Conservation (phyloP, 2,329 filamentous ascomycete species). For the Stachybotrys chartarum region DNA sequence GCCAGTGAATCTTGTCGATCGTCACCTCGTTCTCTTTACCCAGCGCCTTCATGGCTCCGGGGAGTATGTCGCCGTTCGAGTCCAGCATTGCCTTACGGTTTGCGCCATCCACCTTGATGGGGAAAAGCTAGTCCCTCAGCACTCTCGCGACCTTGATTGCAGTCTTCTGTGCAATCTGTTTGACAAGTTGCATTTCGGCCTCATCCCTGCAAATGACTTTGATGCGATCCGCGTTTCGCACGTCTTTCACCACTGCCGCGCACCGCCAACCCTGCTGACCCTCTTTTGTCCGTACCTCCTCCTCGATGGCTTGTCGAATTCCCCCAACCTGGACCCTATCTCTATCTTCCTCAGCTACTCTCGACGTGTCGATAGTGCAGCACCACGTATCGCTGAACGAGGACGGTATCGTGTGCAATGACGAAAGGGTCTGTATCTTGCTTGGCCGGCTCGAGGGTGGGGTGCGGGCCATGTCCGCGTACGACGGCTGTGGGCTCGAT, state of each 20-base stretch:
- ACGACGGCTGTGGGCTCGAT: background rate
- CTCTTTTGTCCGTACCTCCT: background rate
- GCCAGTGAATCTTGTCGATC: constrained; percentile 14
- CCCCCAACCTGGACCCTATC: background rate
- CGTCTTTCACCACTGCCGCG: too few relatives aligned
- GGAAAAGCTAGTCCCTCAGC: constrained; percentile 12
- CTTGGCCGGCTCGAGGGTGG: background rate
- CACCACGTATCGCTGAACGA: background rate
- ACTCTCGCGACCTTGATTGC: constrained; percentile 6
- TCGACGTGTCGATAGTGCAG: background rate
- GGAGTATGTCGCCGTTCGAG: constrained; percentile 7
- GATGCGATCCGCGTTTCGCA: background rate
- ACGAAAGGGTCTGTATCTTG: background rate
- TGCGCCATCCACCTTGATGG: constrained; percentile 14
- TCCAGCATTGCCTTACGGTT: constrained; percentile 12
- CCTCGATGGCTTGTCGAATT: background rate
- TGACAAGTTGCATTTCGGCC: constrained; percentile 3
- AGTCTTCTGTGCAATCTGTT: constrained; percentile 2
- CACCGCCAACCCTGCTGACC: too few relatives aligned
- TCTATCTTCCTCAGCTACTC: background rate
- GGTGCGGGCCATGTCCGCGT: background rate
- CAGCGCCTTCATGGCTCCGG: constrained; percentile 9
- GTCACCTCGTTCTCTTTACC: constrained; percentile 12
- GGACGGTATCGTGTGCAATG: background rate
- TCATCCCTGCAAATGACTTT: constrained; percentile 2